Evolutionary conservation across 768 basidiomycete species (phyloP), one percentile per base, ranked within the genome.

Genomic region (Podaxis sp.): DNA sequence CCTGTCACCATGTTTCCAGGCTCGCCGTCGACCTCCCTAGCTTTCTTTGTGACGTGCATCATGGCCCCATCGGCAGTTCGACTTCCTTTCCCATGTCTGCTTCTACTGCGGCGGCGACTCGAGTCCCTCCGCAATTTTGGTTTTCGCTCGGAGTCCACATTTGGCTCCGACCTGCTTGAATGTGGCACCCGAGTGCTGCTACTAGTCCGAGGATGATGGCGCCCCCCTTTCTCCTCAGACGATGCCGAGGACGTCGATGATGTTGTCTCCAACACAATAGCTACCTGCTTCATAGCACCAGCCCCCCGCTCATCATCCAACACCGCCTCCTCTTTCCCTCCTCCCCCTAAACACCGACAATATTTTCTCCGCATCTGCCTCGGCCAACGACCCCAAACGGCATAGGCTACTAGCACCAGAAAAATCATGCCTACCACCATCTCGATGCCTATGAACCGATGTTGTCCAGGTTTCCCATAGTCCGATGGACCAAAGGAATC

Each of bases 401-500:
- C n/a, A 76, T 78, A 84, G n/a, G 76, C 47, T n/a, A 71, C 56
- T 27, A 78, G 46, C 4, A 64, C 73, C 40, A 81, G 56, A 57
- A 82, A 38, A 46, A 73, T 51, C 61, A 80, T 52, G 36, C 70
- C 73, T 15, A 66, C 69, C 41, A 80, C 79, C 69, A 81, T 78
- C 51, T 68, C 72, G 46, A 82, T 73, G 15, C 82, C 82, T 65
- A 82, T 81, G 66, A 74, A 81, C 47, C 79, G 72, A 54, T 80
- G 77, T 12, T 76, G 59, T 8, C 78, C 79, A 17, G 61, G 54
- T 37, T 62, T 62, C 24, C 68, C 69, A 56, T 67, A 74, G 19
- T 71, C 64, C n/a, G 66, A 24, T 0, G 71, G 68, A 3, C 69
- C 68, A 11, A 46, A 58, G 4, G 64, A 52, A 12, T 54, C 57